Conservation (phyloP, 2,329 filamentous ascomycete genomes). For the Fusarium odoratissimum region DNA sequence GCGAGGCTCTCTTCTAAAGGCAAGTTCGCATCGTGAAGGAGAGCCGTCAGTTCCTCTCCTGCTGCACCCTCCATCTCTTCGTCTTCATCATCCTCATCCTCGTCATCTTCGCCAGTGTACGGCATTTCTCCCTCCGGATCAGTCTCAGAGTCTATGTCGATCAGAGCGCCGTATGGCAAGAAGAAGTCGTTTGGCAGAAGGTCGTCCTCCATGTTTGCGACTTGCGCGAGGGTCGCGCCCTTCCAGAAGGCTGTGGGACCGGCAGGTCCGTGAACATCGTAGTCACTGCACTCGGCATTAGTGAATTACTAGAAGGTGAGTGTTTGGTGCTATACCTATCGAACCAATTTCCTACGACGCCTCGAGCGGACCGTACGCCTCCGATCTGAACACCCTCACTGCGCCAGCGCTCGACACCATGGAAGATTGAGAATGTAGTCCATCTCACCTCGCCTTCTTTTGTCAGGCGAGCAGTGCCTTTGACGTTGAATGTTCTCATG, state of each 20-base stretch:
- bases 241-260: constrained; percentile 86
- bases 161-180: constrained; percentile 43
- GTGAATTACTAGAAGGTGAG: neutral
- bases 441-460: constrained; percentile 78
- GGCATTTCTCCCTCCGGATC: constrained; percentile 46
- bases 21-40: constrained; percentile 36
- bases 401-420: constrained; percentile 78
- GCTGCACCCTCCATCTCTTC: constrained; percentile 23
- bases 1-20: constrained; percentile 25
- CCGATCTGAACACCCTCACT: constrained; percentile 82
- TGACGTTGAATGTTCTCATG: constrained; percentile 39
- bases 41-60: constrained; percentile 36
- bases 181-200: constrained; percentile 50
- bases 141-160: constrained; percentile 29
- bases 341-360: constrained; percentile 82
- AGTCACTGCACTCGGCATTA: constrained; percentile 61
- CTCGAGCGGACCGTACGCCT: constrained; percentile 71
- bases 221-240: constrained; percentile 62
- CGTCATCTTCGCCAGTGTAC: constrained; percentile 38
- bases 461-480: constrained; percentile 73
- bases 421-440: constrained; percentile 74
- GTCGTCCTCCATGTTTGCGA: constrained; percentile 44
- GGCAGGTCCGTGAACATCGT: constrained; percentile 74
- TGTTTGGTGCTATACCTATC: constrained; percentile 66
- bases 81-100: constrained; percentile 21